Percentiles rank a stretch among this genome's conserved stretches.
phyloP scores from a whole-genome alignment of 345 rosid genomes.

The Eucalyptus microcorys region DNA sequence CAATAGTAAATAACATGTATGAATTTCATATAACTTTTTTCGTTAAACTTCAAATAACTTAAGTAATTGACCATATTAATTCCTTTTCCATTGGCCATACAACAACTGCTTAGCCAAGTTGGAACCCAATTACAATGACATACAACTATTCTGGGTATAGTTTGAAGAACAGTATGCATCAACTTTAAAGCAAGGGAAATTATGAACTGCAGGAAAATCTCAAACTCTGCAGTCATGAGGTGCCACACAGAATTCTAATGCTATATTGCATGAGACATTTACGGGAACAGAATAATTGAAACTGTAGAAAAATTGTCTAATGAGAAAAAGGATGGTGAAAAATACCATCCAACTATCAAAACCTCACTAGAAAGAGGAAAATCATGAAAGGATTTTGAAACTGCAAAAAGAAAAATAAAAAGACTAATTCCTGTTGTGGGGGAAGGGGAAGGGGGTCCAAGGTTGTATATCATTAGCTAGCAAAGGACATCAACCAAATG shows the following conservation, averaged over 20 bases:
- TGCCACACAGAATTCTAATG: not conserved
- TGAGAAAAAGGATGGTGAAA: not conserved
- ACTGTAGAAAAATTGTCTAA: not conserved
- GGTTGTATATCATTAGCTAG: not conserved
- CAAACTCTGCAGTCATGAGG: no score
- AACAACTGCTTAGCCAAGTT: not conserved
- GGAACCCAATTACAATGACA: not conserved
- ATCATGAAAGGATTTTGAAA: not conserved
- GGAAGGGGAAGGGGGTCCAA: not conserved
- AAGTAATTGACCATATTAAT: not conserved
- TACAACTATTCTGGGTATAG: not conserved
- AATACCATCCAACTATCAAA: not conserved
- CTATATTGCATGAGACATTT: not conserved
- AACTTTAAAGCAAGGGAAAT: not conserved
- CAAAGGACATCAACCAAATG: not conserved
- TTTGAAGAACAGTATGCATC: not conserved
- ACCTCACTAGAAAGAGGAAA: not conserved
- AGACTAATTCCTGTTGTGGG: not conserved
- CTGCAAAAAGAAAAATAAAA: not conserved
- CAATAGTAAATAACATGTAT: not conserved
- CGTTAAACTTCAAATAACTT: not conserved
- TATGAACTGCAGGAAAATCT: no score
- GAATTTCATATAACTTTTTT: not conserved
- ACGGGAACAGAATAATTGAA: not conserved
- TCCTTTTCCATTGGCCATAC: not conserved